Evolutionary conservation across 768 basidiomycete species (phyloP).

Genomic region (Crepidotus variabilis): DNA sequence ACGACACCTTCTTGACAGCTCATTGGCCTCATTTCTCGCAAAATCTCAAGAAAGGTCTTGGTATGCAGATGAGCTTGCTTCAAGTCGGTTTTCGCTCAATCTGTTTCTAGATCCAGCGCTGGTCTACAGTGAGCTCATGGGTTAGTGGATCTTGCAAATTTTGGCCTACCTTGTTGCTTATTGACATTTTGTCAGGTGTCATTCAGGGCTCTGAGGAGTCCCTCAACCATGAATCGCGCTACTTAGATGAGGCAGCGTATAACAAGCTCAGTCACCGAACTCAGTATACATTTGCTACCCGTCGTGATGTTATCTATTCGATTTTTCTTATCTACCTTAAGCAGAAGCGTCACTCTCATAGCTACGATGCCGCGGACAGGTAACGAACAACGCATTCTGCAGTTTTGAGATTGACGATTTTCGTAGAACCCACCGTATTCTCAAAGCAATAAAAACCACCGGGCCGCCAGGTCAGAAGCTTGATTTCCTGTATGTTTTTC

Average conservation of each 20-base stretch:
- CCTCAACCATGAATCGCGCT: slow-evolving; percentile 26
- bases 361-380: slow-evolving; percentile 63
- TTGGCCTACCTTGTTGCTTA: neutral
- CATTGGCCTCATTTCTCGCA: slow-evolving; percentile 63
- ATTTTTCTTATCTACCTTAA: slow-evolving; percentile 52
- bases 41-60: slow-evolving; percentile 30
- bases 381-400: slow-evolving; percentile 15
- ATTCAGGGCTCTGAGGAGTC: slow-evolving; percentile 66
- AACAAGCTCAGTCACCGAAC: slow-evolving; percentile 44
- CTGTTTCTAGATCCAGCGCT: slow-evolving; percentile 47
- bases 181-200: slow-evolving; percentile 36
- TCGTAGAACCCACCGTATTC: slow-evolving; percentile 47
- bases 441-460: slow-evolving; percentile 29
- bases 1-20: slow-evolving; percentile 37
- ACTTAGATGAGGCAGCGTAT: slow-evolving; percentile 44
- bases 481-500: slow-evolving; percentile 47
- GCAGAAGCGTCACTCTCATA: slow-evolving; percentile 35
- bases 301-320: slow-evolving; percentile 44
- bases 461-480: slow-evolving; percentile 40
- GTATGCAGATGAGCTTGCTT: slow-evolving; percentile 3
- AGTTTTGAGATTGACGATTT: neutral
- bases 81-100: neutral
- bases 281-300: slow-evolving; percentile 51
- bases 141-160: slow-evolving; percentile 22
- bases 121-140: slow-evolving; percentile 65